A percentile compares a stretch with the other conserved stretches of the same genome.
These are phyloP conservation scores for Clavulina sp. DNA, from an alignment of 768 basidiomycete genomes.

Conservation along the genomic window DNA sequence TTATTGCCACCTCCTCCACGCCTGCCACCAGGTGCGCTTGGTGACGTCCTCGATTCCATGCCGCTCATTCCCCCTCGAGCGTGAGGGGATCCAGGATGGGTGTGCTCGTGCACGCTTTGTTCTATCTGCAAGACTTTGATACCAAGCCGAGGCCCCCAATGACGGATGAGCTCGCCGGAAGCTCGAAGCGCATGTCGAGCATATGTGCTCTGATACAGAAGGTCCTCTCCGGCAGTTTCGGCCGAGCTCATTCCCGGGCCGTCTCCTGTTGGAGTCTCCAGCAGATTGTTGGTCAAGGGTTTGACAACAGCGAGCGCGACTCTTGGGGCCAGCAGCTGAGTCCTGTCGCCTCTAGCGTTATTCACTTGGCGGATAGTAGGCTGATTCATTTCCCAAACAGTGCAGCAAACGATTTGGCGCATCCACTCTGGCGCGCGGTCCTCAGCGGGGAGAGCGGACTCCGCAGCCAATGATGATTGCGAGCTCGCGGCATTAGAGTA, in stretches of 20 bases:
- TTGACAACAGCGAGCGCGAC: slow-evolving; percentile 45
- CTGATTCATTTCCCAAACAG: slow-evolving; percentile 54
- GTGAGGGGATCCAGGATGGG: slow-evolving; percentile 12
- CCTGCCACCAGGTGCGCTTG: slow-evolving; percentile 1
- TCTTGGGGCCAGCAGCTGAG: slow-evolving; percentile 12
- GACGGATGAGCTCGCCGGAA: slow-evolving; percentile 36
- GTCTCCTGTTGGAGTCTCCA: no score
- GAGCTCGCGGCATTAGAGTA: slow-evolving; percentile 25
- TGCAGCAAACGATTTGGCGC: slow-evolving; percentile 67
- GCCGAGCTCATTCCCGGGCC: slow-evolving; percentile 50
- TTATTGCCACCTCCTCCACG: slow-evolving; percentile 14
- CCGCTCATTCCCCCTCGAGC: not conserved
- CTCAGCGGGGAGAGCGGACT: not conserved
- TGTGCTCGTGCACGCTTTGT: slow-evolving; percentile 17
- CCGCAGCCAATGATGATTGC: no score
- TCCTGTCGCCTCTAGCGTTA: not conserved
- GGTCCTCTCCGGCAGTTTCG: slow-evolving; percentile 37
- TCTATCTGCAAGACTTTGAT: slow-evolving; percentile 39
- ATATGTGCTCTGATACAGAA: not conserved
- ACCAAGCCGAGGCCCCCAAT: slow-evolving; percentile 51
- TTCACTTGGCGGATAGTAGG: not conserved
- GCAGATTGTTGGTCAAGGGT: slow-evolving; percentile 34
- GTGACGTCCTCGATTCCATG: not conserved
- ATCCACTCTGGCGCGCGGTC: slow-evolving; percentile 63
- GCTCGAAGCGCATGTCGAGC: slow-evolving; percentile 10